Evolutionary conservation across 2,329 filamentous ascomycete species (phyloP), one percentile per base, ranked within the genome.

Genomic region (Aureobasidium uvarum): DNA sequence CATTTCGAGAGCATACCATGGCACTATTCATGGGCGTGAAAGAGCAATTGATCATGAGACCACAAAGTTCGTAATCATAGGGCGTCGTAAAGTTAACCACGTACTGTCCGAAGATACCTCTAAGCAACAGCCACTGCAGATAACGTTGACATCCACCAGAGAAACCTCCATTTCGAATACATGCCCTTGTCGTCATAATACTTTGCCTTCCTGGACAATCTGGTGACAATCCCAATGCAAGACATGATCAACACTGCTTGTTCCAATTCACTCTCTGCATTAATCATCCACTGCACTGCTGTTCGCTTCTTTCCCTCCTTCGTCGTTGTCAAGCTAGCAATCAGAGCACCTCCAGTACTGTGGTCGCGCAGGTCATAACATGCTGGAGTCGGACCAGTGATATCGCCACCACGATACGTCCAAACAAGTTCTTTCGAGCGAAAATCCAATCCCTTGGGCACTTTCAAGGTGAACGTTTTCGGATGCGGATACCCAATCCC

Each of bases 271-370:
- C 23, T 64, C 65, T 77, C 76, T 2, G 77, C 72, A 62, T 70
- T 72, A 0, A 76, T 78, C 66, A 78, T 28, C 55, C 75, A 70
- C 67, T 71, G 74, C 67, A 77, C 64, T 33, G 73, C 73, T 70
- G 75, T 77, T 39, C 74, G 73, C 46, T 70, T 68, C 55, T 71
- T 67, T 74, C 54, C 54, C 38, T 77, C 73, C 66, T 71, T 70
- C 68, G 74, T 70, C 4, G 79, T 74, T 3, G 55, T 62, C 55
- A 66, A 7, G 6, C 8, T 51, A 5, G 64, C 55, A 5, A 62
- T 38, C 5, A 48, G 6, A 5, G 28, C 23, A 25, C n/a, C 25
- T n/a, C 43, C 52, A 13, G 28, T 43, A 38, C 8, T 60, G 33
- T 18, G 25, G 25, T 46, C 48, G 7, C 20, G 33, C 13, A 51